phyloP scores from a whole-genome alignment of 148 eudicot species.

The Hydrangea macrophylla region DNA sequence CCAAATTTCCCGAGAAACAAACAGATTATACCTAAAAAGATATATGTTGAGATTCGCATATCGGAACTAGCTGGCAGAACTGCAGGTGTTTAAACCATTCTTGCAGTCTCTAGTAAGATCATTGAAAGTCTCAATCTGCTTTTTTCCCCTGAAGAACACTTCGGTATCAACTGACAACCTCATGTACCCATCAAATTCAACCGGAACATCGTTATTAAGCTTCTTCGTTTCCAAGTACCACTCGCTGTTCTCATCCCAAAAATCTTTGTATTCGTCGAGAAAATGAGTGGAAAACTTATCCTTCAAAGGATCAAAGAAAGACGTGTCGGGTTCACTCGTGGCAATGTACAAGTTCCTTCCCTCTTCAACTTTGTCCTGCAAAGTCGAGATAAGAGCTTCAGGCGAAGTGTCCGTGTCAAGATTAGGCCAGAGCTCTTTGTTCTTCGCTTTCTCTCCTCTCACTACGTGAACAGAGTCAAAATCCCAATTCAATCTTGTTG shows the following conservation, averaged over 20 bases:
- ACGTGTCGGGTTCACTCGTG: slow-evolving; percentile 61
- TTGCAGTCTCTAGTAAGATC: slow-evolving; percentile 94
- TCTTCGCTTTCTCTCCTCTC: slow-evolving; percentile 83
- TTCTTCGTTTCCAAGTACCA: slow-evolving; percentile 75
- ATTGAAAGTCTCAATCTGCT: slow-evolving; percentile 91
- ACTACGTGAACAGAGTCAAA: slow-evolving; percentile 80
- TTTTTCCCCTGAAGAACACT: slow-evolving; percentile 91
- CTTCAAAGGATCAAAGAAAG: slow-evolving; percentile 77
- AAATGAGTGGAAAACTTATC: slow-evolving; percentile 85
- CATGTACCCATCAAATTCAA: slow-evolving; percentile 97
- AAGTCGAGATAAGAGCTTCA: slow-evolving; percentile 47
- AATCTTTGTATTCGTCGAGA: slow-evolving; percentile 72
- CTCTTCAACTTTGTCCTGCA: slow-evolving; percentile 65
- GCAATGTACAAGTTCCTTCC: slow-evolving; percentile 80
- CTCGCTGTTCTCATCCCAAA: slow-evolving; percentile 83
- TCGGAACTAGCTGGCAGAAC: slow-evolving; percentile 29
- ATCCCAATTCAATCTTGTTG: slow-evolving; percentile 82
- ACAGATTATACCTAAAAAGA: neutral
- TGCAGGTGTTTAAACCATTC: slow-evolving; percentile 90
- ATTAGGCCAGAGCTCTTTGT: slow-evolving; percentile 81
- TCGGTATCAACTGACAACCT: slow-evolving; percentile 83
- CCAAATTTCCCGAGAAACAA: slow-evolving; percentile 4
- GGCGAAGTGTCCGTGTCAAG: slow-evolving; percentile 87
- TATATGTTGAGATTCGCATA: neutral
- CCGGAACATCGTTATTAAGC: slow-evolving; percentile 70